Percentiles rank a stretch among this genome's conserved stretches.
These are phyloP conservation scores for Ormosia emarginata DNA, from an alignment of 306 rosid genomes.

Conservation along the genomic window DNA sequence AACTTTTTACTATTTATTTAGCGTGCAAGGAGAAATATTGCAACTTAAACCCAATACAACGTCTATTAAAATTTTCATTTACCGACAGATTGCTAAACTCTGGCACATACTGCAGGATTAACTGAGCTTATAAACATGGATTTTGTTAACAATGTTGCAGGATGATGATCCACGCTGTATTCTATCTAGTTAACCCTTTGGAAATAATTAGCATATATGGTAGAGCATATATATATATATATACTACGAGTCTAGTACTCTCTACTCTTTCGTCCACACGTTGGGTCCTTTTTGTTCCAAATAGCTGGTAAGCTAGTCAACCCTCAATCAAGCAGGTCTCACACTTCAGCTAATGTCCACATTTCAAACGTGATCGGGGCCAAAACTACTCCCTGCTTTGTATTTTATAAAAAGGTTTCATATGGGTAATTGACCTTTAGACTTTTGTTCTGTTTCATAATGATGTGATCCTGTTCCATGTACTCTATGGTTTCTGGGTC, in stretches of 20 bases:
- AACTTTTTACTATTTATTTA: too few species aligned
- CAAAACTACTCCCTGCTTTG: background rate
- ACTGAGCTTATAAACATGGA: background rate
- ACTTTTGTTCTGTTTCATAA: background rate
- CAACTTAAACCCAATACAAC: too few species aligned
- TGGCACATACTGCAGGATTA: background rate
- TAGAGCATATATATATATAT: background rate
- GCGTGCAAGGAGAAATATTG: too few species aligned
- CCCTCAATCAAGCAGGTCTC: background rate
- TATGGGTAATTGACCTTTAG: background rate
- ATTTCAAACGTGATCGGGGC: background rate
- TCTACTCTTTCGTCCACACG: background rate
- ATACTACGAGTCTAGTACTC: background rate
- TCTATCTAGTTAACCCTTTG: background rate
- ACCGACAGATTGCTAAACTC: too few species aligned
- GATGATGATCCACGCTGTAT: background rate
- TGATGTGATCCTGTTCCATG: background rate
- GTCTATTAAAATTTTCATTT: too few species aligned
- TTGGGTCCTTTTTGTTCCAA: conserved; percentile 29
- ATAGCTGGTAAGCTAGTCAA: background rate
- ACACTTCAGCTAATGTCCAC: background rate
- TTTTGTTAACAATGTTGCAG: background rate
- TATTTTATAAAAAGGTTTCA: background rate
- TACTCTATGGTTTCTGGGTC: background rate
- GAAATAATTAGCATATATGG: background rate